These are phyloP conservation scores for Enterocytospora artemiae DNA, from an alignment of 371 early-diverging fungal species.

Conservation along the genomic window DNA sequence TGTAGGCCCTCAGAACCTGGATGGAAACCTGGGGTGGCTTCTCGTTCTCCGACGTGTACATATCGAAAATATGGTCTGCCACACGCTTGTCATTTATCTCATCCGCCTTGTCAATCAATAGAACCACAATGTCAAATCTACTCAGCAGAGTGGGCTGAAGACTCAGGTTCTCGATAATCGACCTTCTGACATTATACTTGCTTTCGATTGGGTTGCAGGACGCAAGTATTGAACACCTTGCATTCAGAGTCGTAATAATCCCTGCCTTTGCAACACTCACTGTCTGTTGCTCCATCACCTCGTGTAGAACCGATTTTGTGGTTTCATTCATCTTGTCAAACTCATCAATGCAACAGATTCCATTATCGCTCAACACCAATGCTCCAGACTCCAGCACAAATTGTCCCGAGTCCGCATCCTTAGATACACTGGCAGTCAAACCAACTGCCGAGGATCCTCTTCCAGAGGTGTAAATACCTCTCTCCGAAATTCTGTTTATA, in stretches of 20 bases:
- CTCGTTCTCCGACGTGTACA: slow-evolving; percentile 11
- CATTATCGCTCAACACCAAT: slow-evolving; percentile 57
- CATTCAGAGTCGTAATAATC: slow-evolving; percentile 59
- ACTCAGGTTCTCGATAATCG: slow-evolving; percentile 58
- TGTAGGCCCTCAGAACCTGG: slow-evolving; percentile 54
- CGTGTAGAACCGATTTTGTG: slow-evolving; percentile 57
- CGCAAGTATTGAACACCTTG: slow-evolving; percentile 57
- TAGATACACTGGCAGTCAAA: slow-evolving; percentile 89
- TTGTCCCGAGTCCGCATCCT: slow-evolving; percentile 87
- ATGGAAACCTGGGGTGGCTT: slow-evolving; percentile 10
- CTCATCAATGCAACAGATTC: slow-evolving; percentile 59
- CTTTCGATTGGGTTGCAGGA: slow-evolving; percentile 58
- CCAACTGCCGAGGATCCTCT: slow-evolving; percentile 96
- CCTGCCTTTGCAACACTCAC: slow-evolving; percentile 59
- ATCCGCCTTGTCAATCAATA: slow-evolving; percentile 56
- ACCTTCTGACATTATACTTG: slow-evolving; percentile 56
- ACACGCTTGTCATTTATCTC: slow-evolving; percentile 51
- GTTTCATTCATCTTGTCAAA: slow-evolving; percentile 60
- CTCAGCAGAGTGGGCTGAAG: slow-evolving; percentile 56
- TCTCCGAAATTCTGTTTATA: slow-evolving; percentile 82
- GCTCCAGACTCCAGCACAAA: slow-evolving; percentile 66
- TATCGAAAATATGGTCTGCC: slow-evolving; percentile 52
- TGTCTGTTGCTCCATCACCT: slow-evolving; percentile 59
- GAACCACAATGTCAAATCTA: slow-evolving; percentile 58
- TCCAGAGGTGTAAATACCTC: slow-evolving; percentile 95